These are phyloP conservation scores for Alternaria alternata DNA, from an alignment of 2,329 filamentous ascomycete genomes.

Conservation along the genomic window DNA sequence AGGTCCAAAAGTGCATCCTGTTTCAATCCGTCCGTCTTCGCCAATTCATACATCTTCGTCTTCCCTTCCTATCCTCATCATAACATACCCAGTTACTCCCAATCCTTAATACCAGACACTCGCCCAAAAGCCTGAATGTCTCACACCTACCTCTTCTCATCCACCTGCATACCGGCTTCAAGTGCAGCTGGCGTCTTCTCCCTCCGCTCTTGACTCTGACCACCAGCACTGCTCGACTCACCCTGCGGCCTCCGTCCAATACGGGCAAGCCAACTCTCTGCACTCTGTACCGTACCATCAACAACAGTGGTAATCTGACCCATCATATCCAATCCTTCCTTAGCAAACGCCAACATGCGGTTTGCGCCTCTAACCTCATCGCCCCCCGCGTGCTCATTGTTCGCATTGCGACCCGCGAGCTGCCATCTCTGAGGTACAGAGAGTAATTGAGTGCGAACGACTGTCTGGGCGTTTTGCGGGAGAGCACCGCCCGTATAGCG, in stretches of 20 bases:
- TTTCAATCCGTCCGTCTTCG: background rate
- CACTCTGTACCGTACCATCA: slow-evolving; percentile 87
- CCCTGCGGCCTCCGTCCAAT: slow-evolving; percentile 60
- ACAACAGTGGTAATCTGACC: slow-evolving; percentile 86
- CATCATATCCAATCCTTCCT: slow-evolving; percentile 94
- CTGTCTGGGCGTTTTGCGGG: slow-evolving; percentile 83
- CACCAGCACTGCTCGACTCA: background rate
- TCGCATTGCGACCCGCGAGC: slow-evolving; percentile 66
- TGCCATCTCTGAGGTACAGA: slow-evolving; percentile 85
- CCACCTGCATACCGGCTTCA: slow-evolving; percentile 6
- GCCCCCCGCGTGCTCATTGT: slow-evolving; percentile 25
- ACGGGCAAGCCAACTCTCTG: slow-evolving; percentile 88
- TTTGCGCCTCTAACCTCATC: slow-evolving; percentile 68
- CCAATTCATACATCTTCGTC: background rate
- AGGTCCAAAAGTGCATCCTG: background rate
- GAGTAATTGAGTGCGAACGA: slow-evolving; percentile 85
- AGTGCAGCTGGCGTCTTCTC: slow-evolving; percentile 28
- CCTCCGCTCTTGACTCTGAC: background rate
- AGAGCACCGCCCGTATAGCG: slow-evolving; percentile 91
- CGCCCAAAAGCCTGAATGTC: background rate
- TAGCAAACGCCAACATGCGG: slow-evolving; percentile 82
- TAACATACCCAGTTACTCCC: background rate
- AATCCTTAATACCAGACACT: background rate
- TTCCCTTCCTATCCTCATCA: background rate
- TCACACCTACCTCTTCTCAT: slow-evolving; percentile 16